Evolutionary conservation across 2,329 filamentous ascomycete species (phyloP).

Genomic region (Sporothrix inflata): DNA sequence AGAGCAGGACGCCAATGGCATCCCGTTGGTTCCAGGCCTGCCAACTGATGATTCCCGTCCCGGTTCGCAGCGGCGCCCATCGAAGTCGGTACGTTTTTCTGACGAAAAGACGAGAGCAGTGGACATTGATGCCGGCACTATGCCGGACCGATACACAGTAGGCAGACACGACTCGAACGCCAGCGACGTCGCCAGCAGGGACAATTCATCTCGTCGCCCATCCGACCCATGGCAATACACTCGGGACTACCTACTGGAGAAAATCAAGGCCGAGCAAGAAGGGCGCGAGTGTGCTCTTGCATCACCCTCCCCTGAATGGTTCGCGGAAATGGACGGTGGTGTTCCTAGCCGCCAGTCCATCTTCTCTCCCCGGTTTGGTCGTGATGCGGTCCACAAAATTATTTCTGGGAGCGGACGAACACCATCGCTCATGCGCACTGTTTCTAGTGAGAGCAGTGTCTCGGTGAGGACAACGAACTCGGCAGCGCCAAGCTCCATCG

Average conservation of each 20-base stretch:
- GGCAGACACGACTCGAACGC: not conserved
- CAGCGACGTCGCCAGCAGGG: no score
- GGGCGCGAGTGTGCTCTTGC: constrained; percentile 28
- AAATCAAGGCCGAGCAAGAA: constrained; percentile 28
- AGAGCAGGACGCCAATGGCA: not conserved
- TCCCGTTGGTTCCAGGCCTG: not conserved
- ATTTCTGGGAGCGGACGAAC: not conserved
- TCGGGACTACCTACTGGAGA: constrained; percentile 32
- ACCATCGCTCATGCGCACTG: constrained; percentile 16
- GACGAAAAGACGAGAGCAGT: constrained; percentile 14
- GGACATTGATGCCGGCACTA: not conserved
- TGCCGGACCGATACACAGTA: not conserved
- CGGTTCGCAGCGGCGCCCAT: constrained; percentile 25
- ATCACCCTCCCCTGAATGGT: constrained; percentile 28
- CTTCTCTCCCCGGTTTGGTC: not conserved
- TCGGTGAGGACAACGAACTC: not conserved
- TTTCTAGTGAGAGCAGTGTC: constrained; percentile 22
- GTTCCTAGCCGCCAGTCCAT: constrained; percentile 4
- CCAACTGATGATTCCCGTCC: not conserved
- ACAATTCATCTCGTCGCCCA: not conserved
- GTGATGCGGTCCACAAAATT: constrained; percentile 14
- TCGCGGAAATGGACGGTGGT: not conserved
- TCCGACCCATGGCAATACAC: constrained; percentile 32
- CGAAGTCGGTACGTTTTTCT: constrained; percentile 33
- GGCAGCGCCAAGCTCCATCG: not conserved